These are phyloP conservation scores for Cystobasidium tubakii DNA, from an alignment of 768 basidiomycete species.

Conservation along the genomic window DNA sequence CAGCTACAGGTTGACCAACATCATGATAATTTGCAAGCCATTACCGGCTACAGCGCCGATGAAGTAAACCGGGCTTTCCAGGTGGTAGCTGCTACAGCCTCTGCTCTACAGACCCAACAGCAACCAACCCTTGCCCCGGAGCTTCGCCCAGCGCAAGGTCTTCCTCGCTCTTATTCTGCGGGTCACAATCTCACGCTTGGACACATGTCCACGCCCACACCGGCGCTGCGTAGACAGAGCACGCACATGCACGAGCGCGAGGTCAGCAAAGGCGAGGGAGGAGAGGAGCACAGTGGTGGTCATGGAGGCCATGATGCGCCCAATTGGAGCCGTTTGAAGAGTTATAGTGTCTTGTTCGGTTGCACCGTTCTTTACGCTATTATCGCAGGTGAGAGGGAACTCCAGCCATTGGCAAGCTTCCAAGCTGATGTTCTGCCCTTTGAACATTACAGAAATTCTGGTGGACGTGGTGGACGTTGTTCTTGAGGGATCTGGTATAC, in stretches of 20 bases:
- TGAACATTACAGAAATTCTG: conserved; percentile 63
- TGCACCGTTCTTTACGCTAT: conserved; percentile 90
- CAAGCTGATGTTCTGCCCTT: background rate
- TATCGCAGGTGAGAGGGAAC: conserved; percentile 78
- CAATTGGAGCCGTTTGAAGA: conserved; percentile 84
- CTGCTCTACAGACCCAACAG: conserved; percentile 66
- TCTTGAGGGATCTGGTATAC: conserved; percentile 79
- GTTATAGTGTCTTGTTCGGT: conserved; percentile 76
- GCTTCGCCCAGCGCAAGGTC: conserved; percentile 35
- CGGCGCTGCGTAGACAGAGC: conserved; percentile 24
- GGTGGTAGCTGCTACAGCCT: conserved; percentile 88
- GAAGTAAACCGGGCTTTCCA: conserved; percentile 65
- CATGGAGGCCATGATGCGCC: conserved; percentile 90
- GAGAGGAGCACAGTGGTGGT: conserved; percentile 55
- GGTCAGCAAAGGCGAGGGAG: conserved; percentile 51
- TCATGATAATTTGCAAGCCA: background rate
- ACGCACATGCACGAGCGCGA: conserved; percentile 51
- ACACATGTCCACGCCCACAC: conserved; percentile 28
- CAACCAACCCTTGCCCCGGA: conserved; percentile 48
- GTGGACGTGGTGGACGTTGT: conserved; percentile 94
- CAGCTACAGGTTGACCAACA: background rate
- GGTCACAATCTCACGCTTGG: background rate
- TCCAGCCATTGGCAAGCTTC: too few relatives aligned
- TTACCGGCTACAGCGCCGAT: conserved; percentile 64
- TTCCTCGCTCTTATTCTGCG: background rate